Conservation (phyloP, 805 yeast genomes). For the Cyberlindnera nakhonratchasimensis region DNA sequence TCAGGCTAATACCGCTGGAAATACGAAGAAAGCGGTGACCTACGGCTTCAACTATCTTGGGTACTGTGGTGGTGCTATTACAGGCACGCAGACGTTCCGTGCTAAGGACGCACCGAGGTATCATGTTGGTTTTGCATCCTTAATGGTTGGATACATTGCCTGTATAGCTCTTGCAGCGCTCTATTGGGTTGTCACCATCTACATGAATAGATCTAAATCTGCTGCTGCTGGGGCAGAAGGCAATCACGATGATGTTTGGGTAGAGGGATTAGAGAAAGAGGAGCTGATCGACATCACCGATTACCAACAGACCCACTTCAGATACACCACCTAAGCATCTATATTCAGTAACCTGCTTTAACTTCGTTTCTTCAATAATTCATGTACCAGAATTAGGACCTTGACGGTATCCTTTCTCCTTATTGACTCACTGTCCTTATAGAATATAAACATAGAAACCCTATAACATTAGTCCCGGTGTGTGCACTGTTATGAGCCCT, state of each 20-base stretch:
- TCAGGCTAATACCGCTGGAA: constrained; percentile 45
- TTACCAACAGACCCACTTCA: constrained; percentile 34
- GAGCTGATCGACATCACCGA: constrained; percentile 40
- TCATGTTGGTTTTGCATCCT: constrained; percentile 41
- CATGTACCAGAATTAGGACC: background rate
- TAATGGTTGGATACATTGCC: constrained; percentile 39
- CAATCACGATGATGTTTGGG: constrained; percentile 6
- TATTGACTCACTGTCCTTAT: too few relatives aligned
- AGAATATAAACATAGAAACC: too few relatives aligned
- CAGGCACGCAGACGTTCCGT: constrained; percentile 48
- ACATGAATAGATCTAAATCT: constrained; percentile 34
- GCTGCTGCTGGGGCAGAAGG: constrained; percentile 5
- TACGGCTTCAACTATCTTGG: constrained; percentile 37
- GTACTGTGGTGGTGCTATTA: constrained; percentile 41
- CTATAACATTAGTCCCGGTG: too few relatives aligned
- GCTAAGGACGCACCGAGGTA: constrained; percentile 40
- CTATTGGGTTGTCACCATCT: constrained; percentile 31
- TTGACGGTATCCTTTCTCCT: background rate
- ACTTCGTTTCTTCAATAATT: background rate
- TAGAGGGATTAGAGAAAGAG: constrained; percentile 31
- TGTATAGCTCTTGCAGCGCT: constrained; percentile 36
- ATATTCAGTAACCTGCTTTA: background rate
- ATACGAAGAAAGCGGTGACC: constrained; percentile 39
- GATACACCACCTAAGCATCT: constrained; percentile 29
- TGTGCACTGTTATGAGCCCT: too few relatives aligned